Evolutionary conservation across 2,329 filamentous ascomycete genomes (phyloP).

Genomic region (Botryotinia calthae): DNA sequence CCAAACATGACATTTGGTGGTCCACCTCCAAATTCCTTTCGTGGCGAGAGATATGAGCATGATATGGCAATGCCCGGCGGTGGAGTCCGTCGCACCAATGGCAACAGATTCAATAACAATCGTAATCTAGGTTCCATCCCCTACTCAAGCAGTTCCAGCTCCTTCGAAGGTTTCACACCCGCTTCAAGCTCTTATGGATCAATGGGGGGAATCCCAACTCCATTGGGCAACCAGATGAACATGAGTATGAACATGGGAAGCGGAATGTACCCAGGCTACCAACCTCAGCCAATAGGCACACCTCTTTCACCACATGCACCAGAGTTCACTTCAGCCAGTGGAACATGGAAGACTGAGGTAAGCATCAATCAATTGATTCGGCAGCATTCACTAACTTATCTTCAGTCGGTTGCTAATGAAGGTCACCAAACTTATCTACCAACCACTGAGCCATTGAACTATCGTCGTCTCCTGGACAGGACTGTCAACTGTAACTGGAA

Average conservation of each 20-base stretch:
- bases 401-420: conserved; percentile 50
- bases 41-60: conserved; percentile 36
- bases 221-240: conserved; percentile 28
- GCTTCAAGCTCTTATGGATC: conserved; percentile 34
- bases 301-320: conserved; percentile 70
- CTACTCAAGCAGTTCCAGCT: conserved; percentile 39
- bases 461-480: conserved; percentile 89
- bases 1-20: conserved; percentile 31
- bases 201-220: conserved; percentile 29
- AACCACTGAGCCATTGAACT: conserved; percentile 90
- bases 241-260: conserved; percentile 26
- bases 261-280: conserved; percentile 42
- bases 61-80: conserved; percentile 35
- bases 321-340: conserved; percentile 62
- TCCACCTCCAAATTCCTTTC: conserved; percentile 32
- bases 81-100: conserved; percentile 32
- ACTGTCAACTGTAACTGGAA: conserved; percentile 99
- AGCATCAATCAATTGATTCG: conserved; percentile 28
- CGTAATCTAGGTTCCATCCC: conserved; percentile 30
- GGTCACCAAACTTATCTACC: conserved; percentile 73
- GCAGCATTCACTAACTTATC: conserved; percentile 31
- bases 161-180: conserved; percentile 38
- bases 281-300: conserved; percentile 58
- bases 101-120: conserved; percentile 35
- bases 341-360: conserved; percentile 39